Conservation (phyloP, 345 rosid species). For the Streptanthus diversifolius region DNA sequence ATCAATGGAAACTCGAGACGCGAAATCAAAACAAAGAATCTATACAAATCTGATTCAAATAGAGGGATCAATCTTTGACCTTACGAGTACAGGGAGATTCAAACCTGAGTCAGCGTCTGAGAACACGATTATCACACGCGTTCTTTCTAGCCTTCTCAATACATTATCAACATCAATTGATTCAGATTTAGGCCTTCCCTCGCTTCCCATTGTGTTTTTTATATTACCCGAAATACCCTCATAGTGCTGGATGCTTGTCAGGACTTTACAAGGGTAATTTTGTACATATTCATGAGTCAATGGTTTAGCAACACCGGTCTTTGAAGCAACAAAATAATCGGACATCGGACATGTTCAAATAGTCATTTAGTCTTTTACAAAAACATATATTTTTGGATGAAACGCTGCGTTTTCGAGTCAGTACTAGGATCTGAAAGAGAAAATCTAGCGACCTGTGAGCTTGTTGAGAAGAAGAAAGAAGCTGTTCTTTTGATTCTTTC, state of each 20-base stretch:
- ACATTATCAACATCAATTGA: not conserved
- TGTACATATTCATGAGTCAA: not conserved
- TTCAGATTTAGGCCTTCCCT: slow-evolving; percentile 25
- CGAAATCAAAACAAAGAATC: not conserved
- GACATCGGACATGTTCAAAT: not conserved
- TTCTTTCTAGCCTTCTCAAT: not conserved
- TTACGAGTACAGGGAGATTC: not conserved
- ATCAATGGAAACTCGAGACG: not conserved
- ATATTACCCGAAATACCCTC: slow-evolving; percentile 16
- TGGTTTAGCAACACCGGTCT: slow-evolving; percentile 5
- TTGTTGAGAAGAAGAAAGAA: not conserved
- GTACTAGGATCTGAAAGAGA: not conserved
- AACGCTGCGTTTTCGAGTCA: slow-evolving; percentile 5
- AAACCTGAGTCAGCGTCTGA: slow-evolving; percentile 4
- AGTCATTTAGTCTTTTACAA: too few species aligned
- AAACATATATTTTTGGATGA: not conserved
- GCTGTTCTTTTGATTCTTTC: not conserved
- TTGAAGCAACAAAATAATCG: not conserved
- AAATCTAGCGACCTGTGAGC: not conserved
- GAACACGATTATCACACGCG: slow-evolving; percentile 22
- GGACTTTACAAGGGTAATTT: not conserved
- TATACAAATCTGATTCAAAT: not conserved
- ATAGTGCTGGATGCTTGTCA: not conserved
- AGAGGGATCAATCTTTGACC: not conserved
- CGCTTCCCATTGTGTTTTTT: slow-evolving; percentile 20